Evolutionary conservation across 2,329 filamentous ascomycete genomes (phyloP).

Genomic region (Tothia fuscella): DNA sequence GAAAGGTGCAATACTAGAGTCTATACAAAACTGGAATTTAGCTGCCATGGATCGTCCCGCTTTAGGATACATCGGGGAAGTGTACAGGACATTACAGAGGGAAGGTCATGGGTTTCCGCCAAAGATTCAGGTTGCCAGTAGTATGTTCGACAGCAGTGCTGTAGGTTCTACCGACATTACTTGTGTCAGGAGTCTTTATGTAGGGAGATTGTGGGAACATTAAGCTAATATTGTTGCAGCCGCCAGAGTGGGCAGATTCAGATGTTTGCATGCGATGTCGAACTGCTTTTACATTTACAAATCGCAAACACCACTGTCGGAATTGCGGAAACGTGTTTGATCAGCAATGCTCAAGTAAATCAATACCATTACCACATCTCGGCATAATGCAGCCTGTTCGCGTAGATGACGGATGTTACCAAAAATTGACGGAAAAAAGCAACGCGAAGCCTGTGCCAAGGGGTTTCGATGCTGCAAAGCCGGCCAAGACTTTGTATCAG

Average conservation of each 20-base stretch:
- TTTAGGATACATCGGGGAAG: conserved; percentile 74
- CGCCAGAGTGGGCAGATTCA: conserved; percentile 94
- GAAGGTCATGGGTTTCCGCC: conserved; percentile 89
- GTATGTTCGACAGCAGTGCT: conserved; percentile 94
- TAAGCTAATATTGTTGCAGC: conserved; percentile 40
- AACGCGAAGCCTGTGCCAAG: conserved; percentile 30
- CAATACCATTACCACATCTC: conserved; percentile 75
- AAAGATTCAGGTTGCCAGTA: conserved; percentile 75
- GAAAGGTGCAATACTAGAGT: conserved; percentile 77
- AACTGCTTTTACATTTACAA: conserved; percentile 92
- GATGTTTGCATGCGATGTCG: conserved; percentile 98
- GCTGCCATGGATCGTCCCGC: conserved; percentile 78
- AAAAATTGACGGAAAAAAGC: conserved; percentile 69
- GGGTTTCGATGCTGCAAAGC: conserved; percentile 36
- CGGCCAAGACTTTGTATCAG: conserved; percentile 49
- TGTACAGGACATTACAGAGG: conserved; percentile 67
- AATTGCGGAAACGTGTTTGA: conserved; percentile 98
- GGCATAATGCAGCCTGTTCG: conserved; percentile 85
- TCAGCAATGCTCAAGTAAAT: conserved; percentile 85
- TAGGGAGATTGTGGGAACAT: neutral
- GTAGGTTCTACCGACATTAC: conserved; percentile 46
- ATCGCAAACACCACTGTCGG: conserved; percentile 94
- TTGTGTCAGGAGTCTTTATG: conserved; percentile 8
- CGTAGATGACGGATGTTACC: conserved; percentile 92
- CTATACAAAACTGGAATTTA: conserved; percentile 87